Percentiles rank a stretch among this genome's conserved stretches.
Conservation (phyloP, 768 basidiomycete genomes). For the Pleurotus ostreatus region DNA sequence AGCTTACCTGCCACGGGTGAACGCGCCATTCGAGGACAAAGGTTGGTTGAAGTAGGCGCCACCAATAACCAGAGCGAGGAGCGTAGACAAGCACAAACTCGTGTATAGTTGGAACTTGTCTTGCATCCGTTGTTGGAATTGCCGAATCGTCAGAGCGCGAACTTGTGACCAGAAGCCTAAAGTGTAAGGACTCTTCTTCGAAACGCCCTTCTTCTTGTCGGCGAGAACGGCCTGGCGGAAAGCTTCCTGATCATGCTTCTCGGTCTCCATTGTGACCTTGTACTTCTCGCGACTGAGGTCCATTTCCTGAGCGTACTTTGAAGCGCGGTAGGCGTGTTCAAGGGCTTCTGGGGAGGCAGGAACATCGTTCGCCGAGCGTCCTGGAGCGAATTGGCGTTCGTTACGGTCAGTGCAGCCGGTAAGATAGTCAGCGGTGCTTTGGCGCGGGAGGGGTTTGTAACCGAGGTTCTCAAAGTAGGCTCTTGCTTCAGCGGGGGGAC, state of each 20-base stretch:
- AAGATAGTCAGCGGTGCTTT: constrained; percentile 83
- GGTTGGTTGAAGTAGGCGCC: constrained; percentile 74
- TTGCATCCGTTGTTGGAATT: constrained; percentile 72
- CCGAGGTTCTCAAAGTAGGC: constrained; percentile 76
- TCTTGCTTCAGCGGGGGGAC: constrained; percentile 68
- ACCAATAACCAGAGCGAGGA: constrained; percentile 67
- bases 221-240: constrained; percentile 74
- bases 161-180: constrained; percentile 76
- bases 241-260: constrained; percentile 64
- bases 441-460: constrained; percentile 70
- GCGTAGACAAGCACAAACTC: constrained; percentile 57
- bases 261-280: constrained; percentile 50
- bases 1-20: constrained; percentile 69
- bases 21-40: constrained; percentile 71
- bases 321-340: constrained; percentile 56
- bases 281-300: constrained; percentile 50
- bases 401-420: constrained; percentile 82
- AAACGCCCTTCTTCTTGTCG: constrained; percentile 77
- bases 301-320: constrained; percentile 40
- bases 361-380: constrained; percentile 51
- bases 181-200: constrained; percentile 79
- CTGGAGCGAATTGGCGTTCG: constrained; percentile 75
- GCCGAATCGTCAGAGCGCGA: constrained; percentile 60
- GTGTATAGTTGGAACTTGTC: constrained; percentile 77
- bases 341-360: constrained; percentile 68